A percentile compares a stretch with the other conserved stretches of the same genome.
phyloP scores from a whole-genome alignment of 2,329 filamentous ascomycete genomes.

The Alternaria rosae region DNA sequence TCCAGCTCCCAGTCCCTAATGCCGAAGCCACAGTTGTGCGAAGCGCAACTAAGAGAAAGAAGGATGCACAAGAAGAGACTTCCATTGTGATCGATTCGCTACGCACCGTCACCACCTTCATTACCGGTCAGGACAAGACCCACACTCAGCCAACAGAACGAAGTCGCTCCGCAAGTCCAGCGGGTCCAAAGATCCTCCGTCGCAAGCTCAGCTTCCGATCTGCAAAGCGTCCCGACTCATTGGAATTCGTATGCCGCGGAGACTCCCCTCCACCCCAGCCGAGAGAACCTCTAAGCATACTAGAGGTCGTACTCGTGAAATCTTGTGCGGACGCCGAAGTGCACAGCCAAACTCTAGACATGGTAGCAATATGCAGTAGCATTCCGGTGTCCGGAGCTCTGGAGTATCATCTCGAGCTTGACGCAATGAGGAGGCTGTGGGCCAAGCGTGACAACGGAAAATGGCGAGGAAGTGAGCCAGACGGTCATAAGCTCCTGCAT shows the following conservation, averaged over 20 bases:
- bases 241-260: conserved; percentile 16
- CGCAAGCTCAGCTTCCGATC: conserved; percentile 16
- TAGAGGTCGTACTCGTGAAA: conserved; percentile 38
- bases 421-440: conserved; percentile 29
- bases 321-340: conserved; percentile 22
- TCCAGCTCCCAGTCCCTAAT: conserved; percentile 36
- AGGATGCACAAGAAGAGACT: conserved; percentile 29
- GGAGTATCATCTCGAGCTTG: conserved; percentile 33
- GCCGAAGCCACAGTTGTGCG: conserved; percentile 21
- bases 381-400: conserved; percentile 30
- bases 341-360: conserved; percentile 23
- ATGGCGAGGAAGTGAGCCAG: conserved; percentile 35
- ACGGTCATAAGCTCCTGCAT: conserved; percentile 27
- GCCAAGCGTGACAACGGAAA: conserved; percentile 29
- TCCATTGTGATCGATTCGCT: conserved; percentile 26
- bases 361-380: conserved; percentile 27
- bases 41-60: conserved; percentile 32
- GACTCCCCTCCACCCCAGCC: background rate
- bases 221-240: conserved; percentile 8
- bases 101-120: conserved; percentile 19
- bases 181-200: conserved; percentile 3
- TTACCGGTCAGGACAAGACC: conserved; percentile 7
- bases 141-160: background rate
- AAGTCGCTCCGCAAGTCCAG: conserved; percentile 7
- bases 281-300: conserved; percentile 22